phyloP scores from a whole-genome alignment of 176 grass and related monocot species.

The Aechmea fasciata region DNA sequence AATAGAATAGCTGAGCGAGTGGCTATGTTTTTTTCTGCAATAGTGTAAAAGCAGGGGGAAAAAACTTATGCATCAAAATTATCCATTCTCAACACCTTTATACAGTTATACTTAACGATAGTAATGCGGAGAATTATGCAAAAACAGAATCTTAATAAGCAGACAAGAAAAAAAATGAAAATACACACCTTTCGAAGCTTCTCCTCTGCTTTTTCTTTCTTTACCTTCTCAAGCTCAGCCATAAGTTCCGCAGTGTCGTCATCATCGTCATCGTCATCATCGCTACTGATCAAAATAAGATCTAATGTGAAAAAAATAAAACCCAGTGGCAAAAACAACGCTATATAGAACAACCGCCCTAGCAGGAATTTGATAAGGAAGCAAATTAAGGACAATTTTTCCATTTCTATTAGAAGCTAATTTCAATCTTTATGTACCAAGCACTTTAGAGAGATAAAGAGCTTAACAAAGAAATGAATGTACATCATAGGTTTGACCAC shows the following conservation, averaged over 20 bases:
- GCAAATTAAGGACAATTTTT: not conserved
- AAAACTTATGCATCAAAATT: not conserved
- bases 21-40: not conserved
- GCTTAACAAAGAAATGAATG: too few species aligned
- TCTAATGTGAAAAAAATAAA: not conserved
- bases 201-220: constrained; percentile 83
- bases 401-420: not conserved
- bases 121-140: constrained; percentile 5
- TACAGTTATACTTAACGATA: not conserved
- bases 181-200: constrained; percentile 65
- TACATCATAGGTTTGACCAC: too few species aligned
- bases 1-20: not conserved
- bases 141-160: not conserved
- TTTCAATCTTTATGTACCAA: too few species aligned
- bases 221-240: constrained; percentile 92
- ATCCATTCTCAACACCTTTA: not conserved
- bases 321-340: not conserved
- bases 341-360: not conserved
- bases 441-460: too few species aligned
- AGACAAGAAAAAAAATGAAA: constrained; percentile 5
- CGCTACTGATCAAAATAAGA: constrained; percentile 31
- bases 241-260: constrained; percentile 87
- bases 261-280: constrained; percentile 39
- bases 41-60: not conserved
- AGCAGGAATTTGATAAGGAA: not conserved